Percentiles rank a stretch among this genome's conserved stretches.
These are phyloP conservation scores for Brassica incana DNA, from an alignment of 345 rosid genomes.

Conservation along the genomic window DNA sequence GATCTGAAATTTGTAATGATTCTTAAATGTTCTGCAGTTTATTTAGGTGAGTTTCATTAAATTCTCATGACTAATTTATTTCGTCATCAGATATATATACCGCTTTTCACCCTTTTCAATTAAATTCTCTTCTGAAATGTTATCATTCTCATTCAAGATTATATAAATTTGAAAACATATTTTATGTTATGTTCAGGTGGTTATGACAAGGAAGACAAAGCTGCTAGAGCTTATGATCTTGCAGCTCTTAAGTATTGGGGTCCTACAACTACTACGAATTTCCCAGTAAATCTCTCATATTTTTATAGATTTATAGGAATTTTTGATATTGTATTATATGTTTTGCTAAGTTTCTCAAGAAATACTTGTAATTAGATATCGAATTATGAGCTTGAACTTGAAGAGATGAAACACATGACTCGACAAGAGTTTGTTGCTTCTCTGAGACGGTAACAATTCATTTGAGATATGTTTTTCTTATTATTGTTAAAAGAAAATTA, in stretches of 20 bases:
- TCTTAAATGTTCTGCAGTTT: constrained; percentile 58
- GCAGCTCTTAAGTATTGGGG: constrained; percentile 99
- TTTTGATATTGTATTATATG: neutral
- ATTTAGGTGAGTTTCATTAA: constrained; percentile 66
- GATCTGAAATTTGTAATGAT: constrained; percentile 31
- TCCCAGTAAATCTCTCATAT: constrained; percentile 51
- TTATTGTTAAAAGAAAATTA: neutral
- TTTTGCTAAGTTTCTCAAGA: neutral
- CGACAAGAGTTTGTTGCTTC: constrained; percentile 97
- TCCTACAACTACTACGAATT: constrained; percentile 86
- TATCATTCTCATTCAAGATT: constrained; percentile 1
- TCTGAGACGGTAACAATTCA: constrained; percentile 61
- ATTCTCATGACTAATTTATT: constrained; percentile 8
- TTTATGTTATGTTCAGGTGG: constrained; percentile 57
- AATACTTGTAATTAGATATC: constrained; percentile 47
- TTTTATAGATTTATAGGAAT: neutral
- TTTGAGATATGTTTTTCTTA: neutral
- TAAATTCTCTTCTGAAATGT: neutral
- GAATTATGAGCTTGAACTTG: constrained; percentile 78
- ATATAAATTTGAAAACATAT: neutral
- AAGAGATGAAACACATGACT: constrained; percentile 91
- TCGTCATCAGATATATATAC: neutral
- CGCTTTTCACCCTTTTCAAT: neutral
- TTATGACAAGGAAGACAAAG: constrained; percentile 92
- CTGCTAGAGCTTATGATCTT: constrained; percentile 94